phyloP scores from a whole-genome alignment of 164 flowering plant genomes.

The Brasenia schreberi region DNA sequence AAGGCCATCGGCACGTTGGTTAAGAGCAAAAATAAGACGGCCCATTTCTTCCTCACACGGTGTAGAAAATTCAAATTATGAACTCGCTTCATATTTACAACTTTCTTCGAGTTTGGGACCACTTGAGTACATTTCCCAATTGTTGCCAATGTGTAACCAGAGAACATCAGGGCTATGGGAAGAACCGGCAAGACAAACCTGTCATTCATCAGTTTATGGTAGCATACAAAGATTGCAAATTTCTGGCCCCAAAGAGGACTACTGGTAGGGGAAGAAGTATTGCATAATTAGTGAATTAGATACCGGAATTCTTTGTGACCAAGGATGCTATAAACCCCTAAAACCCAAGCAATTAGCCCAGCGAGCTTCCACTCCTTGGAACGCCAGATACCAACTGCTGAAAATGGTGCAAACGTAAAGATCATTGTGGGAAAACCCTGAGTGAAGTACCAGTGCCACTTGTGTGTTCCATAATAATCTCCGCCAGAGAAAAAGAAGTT shows the following conservation, averaged over 20 bases:
- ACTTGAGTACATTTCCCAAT: constrained; percentile 13
- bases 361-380: constrained; percentile 67
- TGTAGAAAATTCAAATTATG: constrained; percentile 9
- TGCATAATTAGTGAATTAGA: neutral
- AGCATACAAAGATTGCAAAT: too few relatives aligned
- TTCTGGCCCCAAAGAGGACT: too few relatives aligned
- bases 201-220: constrained; percentile 9
- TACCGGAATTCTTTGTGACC: constrained; percentile 99
- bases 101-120: too few relatives aligned
- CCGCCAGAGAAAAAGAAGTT: constrained; percentile 88
- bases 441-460: constrained; percentile 91
- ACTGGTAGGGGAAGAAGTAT: too few relatives aligned
- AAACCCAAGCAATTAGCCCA: constrained; percentile 70
- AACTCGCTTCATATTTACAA: constrained; percentile 17
- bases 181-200: constrained; percentile 96
- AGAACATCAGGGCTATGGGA: constrained; percentile 77
- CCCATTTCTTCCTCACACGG: constrained; percentile 22
- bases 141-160: constrained; percentile 56
- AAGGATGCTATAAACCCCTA: constrained; percentile 63
- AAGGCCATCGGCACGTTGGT: constrained; percentile 90
- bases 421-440: constrained; percentile 81
- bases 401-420: constrained; percentile 69
- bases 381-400: constrained; percentile 34
- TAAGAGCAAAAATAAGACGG: constrained; percentile 48
- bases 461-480: constrained; percentile 91